A percentile compares a stretch with the other conserved stretches of the same genome.
Conservation (phyloP, 2,329 filamentous ascomycete species). For the Eutypella sp. region DNA sequence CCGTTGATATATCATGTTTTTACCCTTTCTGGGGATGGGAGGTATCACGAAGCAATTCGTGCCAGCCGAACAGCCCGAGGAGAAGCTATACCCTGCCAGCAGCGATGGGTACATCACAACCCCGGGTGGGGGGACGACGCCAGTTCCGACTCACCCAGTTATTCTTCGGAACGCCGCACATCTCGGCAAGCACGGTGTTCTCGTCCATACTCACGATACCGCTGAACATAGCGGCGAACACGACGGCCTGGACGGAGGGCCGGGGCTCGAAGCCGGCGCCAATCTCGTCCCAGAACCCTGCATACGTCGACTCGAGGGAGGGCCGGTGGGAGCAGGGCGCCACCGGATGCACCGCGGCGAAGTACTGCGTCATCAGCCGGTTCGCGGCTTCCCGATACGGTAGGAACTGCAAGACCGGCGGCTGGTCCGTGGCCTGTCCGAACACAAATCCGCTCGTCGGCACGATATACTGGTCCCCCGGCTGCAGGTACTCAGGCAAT, state of each 20-base stretch:
- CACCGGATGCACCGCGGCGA: slow-evolving; percentile 62
- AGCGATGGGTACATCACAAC: no score
- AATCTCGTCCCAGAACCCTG: slow-evolving; percentile 60
- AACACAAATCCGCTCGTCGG: slow-evolving; percentile 66
- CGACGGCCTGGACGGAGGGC: slow-evolving; percentile 59
- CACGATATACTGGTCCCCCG: slow-evolving; percentile 61
- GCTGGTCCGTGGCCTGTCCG: slow-evolving; percentile 42
- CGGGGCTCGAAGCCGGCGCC: slow-evolving; percentile 55
- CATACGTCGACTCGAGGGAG: slow-evolving; percentile 61
- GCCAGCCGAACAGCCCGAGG: no score
- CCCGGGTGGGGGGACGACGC: no score
- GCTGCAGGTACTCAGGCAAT: slow-evolving; percentile 54
- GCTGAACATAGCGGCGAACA: slow-evolving; percentile 66
- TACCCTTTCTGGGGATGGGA: no score
- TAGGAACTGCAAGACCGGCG: slow-evolving; percentile 54
- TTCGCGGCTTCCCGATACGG: slow-evolving; percentile 55
- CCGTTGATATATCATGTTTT: no score
- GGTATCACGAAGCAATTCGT: no score
- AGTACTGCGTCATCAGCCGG: slow-evolving; percentile 62
- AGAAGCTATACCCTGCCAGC: no score
- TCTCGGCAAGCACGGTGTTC: slow-evolving; percentile 42
- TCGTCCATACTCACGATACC: slow-evolving; percentile 63
- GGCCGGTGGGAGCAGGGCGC: slow-evolving; percentile 63
- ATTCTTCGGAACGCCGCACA: slow-evolving; percentile 49
- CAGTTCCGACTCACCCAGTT: slow-evolving; percentile 42